These are phyloP conservation scores for Aureobasidium uvarum DNA, from an alignment of 2,329 filamentous ascomycete genomes.

Conservation along the genomic window DNA sequence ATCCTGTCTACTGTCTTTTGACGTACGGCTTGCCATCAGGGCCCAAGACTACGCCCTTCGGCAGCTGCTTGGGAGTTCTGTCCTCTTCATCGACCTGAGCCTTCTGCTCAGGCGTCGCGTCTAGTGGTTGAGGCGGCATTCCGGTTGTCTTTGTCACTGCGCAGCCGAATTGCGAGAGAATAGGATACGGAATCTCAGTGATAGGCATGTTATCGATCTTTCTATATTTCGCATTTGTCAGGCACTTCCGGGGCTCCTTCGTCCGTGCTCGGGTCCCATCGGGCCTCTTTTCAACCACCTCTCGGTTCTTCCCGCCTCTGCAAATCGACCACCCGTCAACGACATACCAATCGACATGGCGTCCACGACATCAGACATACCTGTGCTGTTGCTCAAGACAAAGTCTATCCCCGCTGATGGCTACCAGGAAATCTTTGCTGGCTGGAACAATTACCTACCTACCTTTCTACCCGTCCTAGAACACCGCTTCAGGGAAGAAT, in stretches of 20 bases:
- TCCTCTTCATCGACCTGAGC: slow-evolving; percentile 31
- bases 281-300: not conserved
- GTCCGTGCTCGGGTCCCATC: slow-evolving; percentile 26
- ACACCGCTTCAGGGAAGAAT: slow-evolving; percentile 63
- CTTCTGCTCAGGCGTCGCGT: slow-evolving; percentile 36
- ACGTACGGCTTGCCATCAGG: slow-evolving; percentile 82
- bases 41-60: slow-evolving; percentile 71
- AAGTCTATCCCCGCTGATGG: slow-evolving; percentile 68
- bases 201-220: slow-evolving; percentile 37
- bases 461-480: slow-evolving; percentile 74
- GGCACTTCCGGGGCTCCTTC: slow-evolving; percentile 6
- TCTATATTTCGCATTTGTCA: slow-evolving; percentile 28
- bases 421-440: slow-evolving; percentile 67
- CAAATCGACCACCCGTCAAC: slow-evolving; percentile 18
- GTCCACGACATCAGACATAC: slow-evolving; percentile 38
- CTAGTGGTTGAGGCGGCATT: slow-evolving; percentile 40
- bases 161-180: slow-evolving; percentile 42
- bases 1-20: not conserved
- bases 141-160: slow-evolving; percentile 41
- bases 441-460: slow-evolving; percentile 55
- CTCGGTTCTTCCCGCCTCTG: slow-evolving; percentile 21
- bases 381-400: slow-evolving; percentile 74
- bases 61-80: slow-evolving; percentile 53
- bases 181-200: slow-evolving; percentile 40
- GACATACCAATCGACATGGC: slow-evolving; percentile 14